A percentile compares a stretch with the other conserved stretches of the same genome.
Conservation (phyloP, 2,329 filamentous ascomycete genomes). For the Pestalotiopsis sp. region DNA sequence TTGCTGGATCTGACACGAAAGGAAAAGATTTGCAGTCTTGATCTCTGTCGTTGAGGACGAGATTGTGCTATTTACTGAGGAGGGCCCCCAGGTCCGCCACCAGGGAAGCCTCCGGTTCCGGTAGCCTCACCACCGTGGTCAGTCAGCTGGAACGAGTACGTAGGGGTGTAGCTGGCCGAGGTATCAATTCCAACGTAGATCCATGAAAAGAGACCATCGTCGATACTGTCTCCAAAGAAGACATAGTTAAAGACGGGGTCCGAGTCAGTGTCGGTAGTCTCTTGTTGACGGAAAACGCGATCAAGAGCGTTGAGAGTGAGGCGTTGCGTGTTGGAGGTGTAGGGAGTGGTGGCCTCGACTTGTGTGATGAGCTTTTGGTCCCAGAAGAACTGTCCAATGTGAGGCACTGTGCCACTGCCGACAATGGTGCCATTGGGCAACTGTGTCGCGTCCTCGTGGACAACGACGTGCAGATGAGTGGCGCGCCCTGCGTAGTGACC, state of each 20-base stretch:
- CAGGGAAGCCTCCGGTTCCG: neutral
- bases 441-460: conserved; percentile 42
- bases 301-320: conserved; percentile 4
- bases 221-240: conserved; percentile 7
- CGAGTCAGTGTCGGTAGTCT: neutral
- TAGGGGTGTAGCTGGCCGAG: neutral
- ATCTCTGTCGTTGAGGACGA: neutral
- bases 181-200: conserved; percentile 1
- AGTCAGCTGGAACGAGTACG: conserved; percentile 4
- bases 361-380: conserved; percentile 57
- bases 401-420: conserved; percentile 44
- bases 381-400: conserved; percentile 62
- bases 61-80: neutral
- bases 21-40: neutral
- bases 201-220: conserved; percentile 3
- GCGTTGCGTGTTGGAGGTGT: conserved; percentile 19
- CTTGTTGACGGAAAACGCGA: conserved; percentile 1
- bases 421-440: conserved; percentile 47
- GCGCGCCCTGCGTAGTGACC: conserved; percentile 49
- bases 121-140: conserved; percentile 5
- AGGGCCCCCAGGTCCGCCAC: neutral
- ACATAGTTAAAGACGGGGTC: conserved; percentile 12
- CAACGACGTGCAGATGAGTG: conserved; percentile 51
- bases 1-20: neutral
- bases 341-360: conserved; percentile 7